These are phyloP conservation scores for Exsudoporus floridanus DNA, from an alignment of 1,284 basidiomycete genomes.

Conservation along the genomic window DNA sequence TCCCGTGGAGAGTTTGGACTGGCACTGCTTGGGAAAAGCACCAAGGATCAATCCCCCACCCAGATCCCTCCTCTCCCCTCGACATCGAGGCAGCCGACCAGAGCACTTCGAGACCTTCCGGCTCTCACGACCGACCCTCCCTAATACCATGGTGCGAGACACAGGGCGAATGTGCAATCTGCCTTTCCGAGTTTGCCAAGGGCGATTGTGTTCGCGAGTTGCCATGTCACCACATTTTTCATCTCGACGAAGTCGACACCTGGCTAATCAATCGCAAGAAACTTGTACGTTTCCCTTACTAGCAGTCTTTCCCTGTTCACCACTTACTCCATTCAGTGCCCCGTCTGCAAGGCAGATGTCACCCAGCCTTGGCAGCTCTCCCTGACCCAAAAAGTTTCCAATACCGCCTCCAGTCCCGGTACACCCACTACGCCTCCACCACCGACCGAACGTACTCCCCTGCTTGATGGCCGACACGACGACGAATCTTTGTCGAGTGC, in stretches of 20 bases:
- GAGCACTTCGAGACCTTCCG: constrained; percentile 39
- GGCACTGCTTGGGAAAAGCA: constrained; percentile 77
- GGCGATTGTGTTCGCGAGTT: constrained; percentile 86
- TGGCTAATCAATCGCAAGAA: constrained; percentile 91
- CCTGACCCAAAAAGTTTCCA: constrained; percentile 10
- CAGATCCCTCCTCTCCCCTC: constrained; percentile 31
- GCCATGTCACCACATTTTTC: constrained; percentile 89
- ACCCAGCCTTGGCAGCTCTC: constrained; percentile 55
- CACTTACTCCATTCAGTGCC: constrained; percentile 56
- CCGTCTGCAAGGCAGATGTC: constrained; percentile 86
- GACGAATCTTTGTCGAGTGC: constrained; percentile 13
- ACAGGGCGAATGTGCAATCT: constrained; percentile 86
- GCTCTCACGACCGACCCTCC: constrained; percentile 40
- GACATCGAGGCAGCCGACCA: constrained; percentile 42
- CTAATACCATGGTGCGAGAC: constrained; percentile 70
- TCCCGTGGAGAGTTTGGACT: constrained; percentile 81
- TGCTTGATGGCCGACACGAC: constrained; percentile 30
- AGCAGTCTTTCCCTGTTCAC: neutral
- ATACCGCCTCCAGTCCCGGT: constrained; percentile 5
- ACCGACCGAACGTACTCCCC: constrained; percentile 40
- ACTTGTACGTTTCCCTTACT: constrained; percentile 56
- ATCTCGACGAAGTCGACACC: constrained; percentile 81
- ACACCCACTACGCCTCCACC: constrained; percentile 9
- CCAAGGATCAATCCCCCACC: constrained; percentile 42
- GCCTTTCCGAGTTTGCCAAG: constrained; percentile 78